Evolutionary conservation across 306 rosid species (phyloP).

Genomic region (Prunus salicina): DNA sequence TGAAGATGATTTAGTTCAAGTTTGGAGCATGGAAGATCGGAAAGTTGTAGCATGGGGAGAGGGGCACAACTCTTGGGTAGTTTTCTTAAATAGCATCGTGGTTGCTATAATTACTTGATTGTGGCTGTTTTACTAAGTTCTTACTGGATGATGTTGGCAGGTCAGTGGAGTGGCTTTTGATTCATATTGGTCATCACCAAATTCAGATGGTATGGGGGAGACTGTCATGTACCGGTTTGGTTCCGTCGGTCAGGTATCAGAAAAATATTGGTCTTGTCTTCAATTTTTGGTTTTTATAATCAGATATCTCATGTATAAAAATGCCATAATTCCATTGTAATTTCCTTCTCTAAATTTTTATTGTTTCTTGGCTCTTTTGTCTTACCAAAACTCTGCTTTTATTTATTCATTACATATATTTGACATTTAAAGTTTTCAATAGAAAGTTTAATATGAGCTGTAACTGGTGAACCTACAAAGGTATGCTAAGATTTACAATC

Average conservation of each 20-base stretch:
- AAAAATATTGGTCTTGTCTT: background rate
- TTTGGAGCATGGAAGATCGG: constrained; percentile 99
- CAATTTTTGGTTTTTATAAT: background rate
- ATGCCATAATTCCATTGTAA: background rate
- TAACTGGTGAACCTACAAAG: background rate
- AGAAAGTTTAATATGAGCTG: background rate
- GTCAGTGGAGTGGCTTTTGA: constrained; percentile 99
- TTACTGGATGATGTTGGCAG: constrained; percentile 43
- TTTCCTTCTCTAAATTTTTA: background rate
- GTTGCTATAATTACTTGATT: background rate
- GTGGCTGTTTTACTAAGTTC: constrained; percentile 9
- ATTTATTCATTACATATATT: background rate
- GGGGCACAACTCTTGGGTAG: constrained; percentile 98
- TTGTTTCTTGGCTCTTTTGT: too few relatives aligned
- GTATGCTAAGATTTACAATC: background rate
- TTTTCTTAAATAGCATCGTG: constrained; percentile 28
- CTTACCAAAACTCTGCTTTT: background rate
- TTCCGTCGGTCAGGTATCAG: constrained; percentile 92
- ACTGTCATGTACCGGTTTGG: constrained; percentile 84
- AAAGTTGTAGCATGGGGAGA: constrained; percentile 99
- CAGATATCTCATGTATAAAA: background rate
- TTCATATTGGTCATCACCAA: constrained; percentile 93
- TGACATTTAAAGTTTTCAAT: background rate
- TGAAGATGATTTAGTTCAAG: constrained; percentile 97
- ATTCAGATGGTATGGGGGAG: constrained; percentile 69